These are phyloP conservation scores for Neurospora sp. DNA, from an alignment of 495 filamentous ascomycete species.

Conservation along the genomic window DNA sequence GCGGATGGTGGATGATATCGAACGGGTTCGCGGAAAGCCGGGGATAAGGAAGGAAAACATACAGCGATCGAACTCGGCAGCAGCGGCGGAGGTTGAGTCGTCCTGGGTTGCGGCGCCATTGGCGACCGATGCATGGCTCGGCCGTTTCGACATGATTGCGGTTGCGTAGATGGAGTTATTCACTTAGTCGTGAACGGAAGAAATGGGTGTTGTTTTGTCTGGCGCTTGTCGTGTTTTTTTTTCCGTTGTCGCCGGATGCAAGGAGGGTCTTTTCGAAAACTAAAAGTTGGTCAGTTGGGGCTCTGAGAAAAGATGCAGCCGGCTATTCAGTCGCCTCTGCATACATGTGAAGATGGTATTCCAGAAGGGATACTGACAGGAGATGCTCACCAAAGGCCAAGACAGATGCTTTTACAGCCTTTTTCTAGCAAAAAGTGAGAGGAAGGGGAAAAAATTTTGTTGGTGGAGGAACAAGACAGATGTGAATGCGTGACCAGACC, in stretches of 20 bases:
- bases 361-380: neutral
- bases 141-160: conserved; percentile 40
- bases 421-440: neutral
- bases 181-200: neutral
- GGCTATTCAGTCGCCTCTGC: neutral
- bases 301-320: neutral
- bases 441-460: neutral
- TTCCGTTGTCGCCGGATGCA: neutral
- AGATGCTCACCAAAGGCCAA: neutral
- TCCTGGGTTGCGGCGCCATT: conserved; percentile 31
- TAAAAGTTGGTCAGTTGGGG: neutral
- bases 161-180: neutral
- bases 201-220: neutral
- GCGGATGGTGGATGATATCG: neutral
- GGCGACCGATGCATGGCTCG: conserved; percentile 21
- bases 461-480: neutral
- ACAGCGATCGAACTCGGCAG: conserved; percentile 2
- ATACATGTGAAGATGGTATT: neutral
- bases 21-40: neutral
- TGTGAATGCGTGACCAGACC: neutral
- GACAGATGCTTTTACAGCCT: neutral
- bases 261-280: neutral
- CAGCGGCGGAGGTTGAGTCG: neutral
- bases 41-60: conserved; percentile 7
- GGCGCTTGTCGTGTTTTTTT: neutral